Conservation (phyloP, 2,329 filamentous ascomycete genomes). For the Scedosporium minutisporum region DNA sequence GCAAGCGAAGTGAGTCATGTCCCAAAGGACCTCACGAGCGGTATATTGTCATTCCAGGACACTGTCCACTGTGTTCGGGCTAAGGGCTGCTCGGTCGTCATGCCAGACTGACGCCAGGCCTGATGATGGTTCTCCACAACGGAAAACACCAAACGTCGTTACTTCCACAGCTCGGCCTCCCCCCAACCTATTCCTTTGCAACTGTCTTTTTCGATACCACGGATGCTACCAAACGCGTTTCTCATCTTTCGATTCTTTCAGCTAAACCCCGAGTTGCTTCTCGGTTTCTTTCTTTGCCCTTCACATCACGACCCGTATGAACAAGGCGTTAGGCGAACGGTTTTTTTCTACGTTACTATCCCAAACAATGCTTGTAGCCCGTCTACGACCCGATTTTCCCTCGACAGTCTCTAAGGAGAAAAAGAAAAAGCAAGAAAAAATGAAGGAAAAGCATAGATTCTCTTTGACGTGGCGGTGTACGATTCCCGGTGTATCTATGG, state of each 20-base stretch:
- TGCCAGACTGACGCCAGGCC: background rate
- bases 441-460: background rate
- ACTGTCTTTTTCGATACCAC: background rate
- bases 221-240: background rate
- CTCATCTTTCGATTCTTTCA: background rate
- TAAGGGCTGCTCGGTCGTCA: conserved; percentile 14
- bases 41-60: conserved; percentile 60
- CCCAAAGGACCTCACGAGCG: conserved; percentile 59
- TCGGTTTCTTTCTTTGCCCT: background rate
- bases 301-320: background rate
- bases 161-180: background rate
- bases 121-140: background rate
- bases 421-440: background rate
- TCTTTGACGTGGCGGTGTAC: background rate
- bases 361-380: background rate
- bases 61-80: conserved; percentile 37
- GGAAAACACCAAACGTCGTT: background rate
- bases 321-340: background rate
- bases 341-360: background rate
- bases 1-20: conserved; percentile 49
- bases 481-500: background rate
- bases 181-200: background rate
- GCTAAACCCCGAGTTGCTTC: background rate
- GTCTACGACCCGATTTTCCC: too few species aligned
- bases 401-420: background rate